A percentile compares a stretch with the other conserved stretches of the same genome.
These are phyloP conservation scores for Massarina eburnea DNA, from an alignment of 2,329 filamentous ascomycete species.

Conservation along the genomic window DNA sequence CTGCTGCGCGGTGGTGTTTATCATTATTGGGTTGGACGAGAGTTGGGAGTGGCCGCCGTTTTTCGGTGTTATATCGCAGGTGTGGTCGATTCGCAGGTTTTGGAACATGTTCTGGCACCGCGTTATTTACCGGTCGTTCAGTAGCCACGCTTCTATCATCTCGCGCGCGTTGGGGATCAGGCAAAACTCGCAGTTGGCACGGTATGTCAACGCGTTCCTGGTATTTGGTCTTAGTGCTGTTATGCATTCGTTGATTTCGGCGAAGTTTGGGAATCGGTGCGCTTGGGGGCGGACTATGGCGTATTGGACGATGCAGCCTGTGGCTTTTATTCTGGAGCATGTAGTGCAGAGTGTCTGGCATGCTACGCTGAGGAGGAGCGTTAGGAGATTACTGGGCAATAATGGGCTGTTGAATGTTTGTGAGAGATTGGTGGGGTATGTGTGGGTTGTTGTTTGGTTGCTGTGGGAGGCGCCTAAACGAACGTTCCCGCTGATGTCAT, in stretches of 20 bases:
- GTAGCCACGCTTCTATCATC: conserved; percentile 6
- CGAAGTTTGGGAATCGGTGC: conserved; percentile 7
- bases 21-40: conserved; percentile 5
- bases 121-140: conserved; percentile 9
- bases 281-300: conserved; percentile 9
- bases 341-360: conserved; percentile 8
- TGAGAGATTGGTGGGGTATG: conserved; percentile 5
- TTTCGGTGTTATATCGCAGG: conserved; percentile 5
- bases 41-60: conserved; percentile 11
- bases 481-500: conserved; percentile 4
- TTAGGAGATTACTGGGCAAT: not conserved
- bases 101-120: conserved; percentile 10
- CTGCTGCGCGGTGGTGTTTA: conserved; percentile 7
- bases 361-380: not conserved
- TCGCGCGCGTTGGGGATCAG: conserved; percentile 2
- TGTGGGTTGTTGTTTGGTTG: conserved; percentile 9
- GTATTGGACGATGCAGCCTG: conserved; percentile 11
- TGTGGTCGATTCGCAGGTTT: conserved; percentile 8
- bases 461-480: conserved; percentile 10
- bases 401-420: not conserved
- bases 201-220: conserved; percentile 5
- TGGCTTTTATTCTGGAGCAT: conserved; percentile 9
- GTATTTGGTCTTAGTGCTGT: conserved; percentile 6
- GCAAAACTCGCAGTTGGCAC: not conserved
- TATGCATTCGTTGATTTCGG: conserved; percentile 9